A percentile compares a stretch with the other conserved stretches of the same genome.
Conservation (phyloP, 805 yeast species). For the Sungouiella blattae region DNA sequence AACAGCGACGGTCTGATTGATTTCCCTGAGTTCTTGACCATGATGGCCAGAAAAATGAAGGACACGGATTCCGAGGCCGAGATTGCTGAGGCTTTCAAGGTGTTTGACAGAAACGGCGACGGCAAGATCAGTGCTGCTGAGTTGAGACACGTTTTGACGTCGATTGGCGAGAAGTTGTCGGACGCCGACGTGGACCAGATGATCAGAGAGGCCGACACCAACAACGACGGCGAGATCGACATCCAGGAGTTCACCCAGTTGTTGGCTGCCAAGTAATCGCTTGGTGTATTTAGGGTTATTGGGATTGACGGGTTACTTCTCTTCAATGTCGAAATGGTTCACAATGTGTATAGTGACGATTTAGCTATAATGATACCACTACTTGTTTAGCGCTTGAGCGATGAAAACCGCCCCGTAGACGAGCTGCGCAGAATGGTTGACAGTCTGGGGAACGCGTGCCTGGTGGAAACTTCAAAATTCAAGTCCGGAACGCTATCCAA, state of each 20-base stretch:
- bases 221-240: constrained; percentile 96
- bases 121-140: constrained; percentile 97
- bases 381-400: no score
- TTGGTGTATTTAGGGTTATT: no score
- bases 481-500: constrained; percentile 8
- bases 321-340: no score
- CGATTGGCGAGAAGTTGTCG: constrained; percentile 94
- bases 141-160: constrained; percentile 92
- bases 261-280: constrained; percentile 61
- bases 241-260: constrained; percentile 94
- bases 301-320: no score
- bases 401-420: constrained; percentile 7
- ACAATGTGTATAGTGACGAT: no score
- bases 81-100: constrained; percentile 95
- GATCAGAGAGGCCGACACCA: constrained; percentile 93
- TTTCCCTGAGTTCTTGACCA: constrained; percentile 46
- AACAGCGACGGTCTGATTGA: constrained; percentile 80
- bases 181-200: constrained; percentile 97
- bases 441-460: constrained; percentile 17
- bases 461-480: constrained; percentile 11
- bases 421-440: constrained; percentile 10
- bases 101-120: constrained; percentile 93
- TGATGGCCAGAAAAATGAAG: constrained; percentile 66
- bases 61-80: constrained; percentile 97
- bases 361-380: no score